Base-by-base conservation (phyloP, 371 early-diverging fungal species). In the Lichtheimia corymbifera region DNA sequence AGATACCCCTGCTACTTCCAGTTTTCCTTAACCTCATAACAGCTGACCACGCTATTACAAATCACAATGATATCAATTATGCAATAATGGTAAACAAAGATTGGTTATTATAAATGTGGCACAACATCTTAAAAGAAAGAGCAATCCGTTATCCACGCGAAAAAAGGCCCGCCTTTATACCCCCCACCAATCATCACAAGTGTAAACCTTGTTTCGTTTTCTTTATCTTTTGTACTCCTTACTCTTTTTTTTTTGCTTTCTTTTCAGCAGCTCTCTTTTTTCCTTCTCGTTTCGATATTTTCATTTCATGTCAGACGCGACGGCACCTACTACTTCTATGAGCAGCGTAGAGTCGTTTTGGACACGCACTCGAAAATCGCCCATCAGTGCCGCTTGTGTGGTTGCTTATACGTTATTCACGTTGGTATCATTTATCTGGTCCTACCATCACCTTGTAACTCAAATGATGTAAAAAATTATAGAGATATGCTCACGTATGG, bases 401-500 rank as follows among this genome's bases (percentile, higher is more conserved):
- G 83, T 83, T 7, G 83, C 83, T 42, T 71, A 80, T 67, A 83
- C 85, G 12, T 68, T 85, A 24, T 85, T 85, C 62, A 82, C 78
- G 65, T 83, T 77, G 56, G 78, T 66, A 68, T 62, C 66, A 59
- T 30, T 35, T 11, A 35, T 42, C 47, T 41, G 44, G 5, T 42
- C 18, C 15, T 56, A 27, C n/a, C 14, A 17, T 63, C 42, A 55
- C 44, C 17, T 45, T 15, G 12, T 24, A 20, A 42, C 42, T 40
- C 45, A 42, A 44, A 25, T 50, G 40, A 13, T 18, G 24, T 52
- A 54, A 28, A 35, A 67, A 53, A 22, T 22, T 72, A 65, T 53
- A 80, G 79, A 55, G 92, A 94, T 68, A 88, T 90, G 71, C 73
- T 89, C 17, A 86, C 89, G 6, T 94, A 94, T 67, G 89, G 91